Conservation (phyloP, 805 yeast genomes). For the Metschnikowia cubensis region DNA sequence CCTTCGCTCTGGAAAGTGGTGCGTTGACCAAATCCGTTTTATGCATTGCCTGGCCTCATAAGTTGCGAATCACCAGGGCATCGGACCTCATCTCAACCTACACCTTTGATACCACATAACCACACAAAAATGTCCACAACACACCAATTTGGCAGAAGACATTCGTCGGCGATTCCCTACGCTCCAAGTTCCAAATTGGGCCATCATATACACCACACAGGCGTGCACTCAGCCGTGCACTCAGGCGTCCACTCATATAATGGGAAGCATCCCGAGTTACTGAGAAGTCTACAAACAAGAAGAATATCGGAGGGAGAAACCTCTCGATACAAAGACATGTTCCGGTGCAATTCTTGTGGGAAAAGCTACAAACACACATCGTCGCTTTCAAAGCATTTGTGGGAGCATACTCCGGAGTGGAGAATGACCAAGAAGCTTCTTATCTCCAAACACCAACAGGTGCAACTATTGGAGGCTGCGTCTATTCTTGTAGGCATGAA, state of each 20-base stretch:
- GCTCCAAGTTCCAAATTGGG: constrained; percentile 13
- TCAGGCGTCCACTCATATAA: constrained; percentile 4
- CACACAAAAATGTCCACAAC: constrained; percentile 5
- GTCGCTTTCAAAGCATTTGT: constrained; percentile 80
- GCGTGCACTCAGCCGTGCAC: constrained; percentile 6
- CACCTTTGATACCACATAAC: background rate
- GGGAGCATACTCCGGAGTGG: constrained; percentile 97
- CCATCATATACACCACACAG: constrained; percentile 12
- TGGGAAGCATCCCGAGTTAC: constrained; percentile 6
- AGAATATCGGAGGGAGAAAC: constrained; percentile 84
- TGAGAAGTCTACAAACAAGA: constrained; percentile 29
- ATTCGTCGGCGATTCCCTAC: constrained; percentile 18
- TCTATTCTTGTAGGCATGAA: constrained; percentile 74
- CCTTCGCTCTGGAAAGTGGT: background rate
- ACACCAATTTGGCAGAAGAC: constrained; percentile 16
- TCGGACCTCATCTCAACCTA: constrained; percentile 3
- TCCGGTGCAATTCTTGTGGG: constrained; percentile 87
- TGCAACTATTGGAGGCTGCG: constrained; percentile 75
- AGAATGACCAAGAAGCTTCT: constrained; percentile 74
- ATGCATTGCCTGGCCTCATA: background rate
- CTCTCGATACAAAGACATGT: constrained; percentile 77
- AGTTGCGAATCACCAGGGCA: background rate
- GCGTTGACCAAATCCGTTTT: background rate
- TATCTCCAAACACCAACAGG: constrained; percentile 86
- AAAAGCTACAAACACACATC: constrained; percentile 87